phyloP scores from a whole-genome alignment of 176 grass and related monocot genomes.

The Panicum miliaceum region DNA sequence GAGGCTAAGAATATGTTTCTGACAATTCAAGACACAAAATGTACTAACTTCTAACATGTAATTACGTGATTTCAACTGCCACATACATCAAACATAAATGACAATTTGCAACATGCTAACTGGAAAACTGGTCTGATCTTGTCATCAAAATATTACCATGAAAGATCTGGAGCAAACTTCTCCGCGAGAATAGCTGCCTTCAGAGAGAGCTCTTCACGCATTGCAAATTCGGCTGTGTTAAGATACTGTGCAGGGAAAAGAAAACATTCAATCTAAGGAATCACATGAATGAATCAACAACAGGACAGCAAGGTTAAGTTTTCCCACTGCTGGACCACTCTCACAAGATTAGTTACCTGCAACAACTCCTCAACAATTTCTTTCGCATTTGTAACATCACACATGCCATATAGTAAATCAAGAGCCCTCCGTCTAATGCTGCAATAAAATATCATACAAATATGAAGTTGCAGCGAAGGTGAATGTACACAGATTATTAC shows the following conservation, averaged over 20 bases:
- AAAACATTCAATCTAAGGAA: slow-evolving; percentile 39
- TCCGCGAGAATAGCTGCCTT: slow-evolving; percentile 98
- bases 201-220: slow-evolving; percentile 96
- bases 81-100: neutral
- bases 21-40: neutral
- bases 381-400: slow-evolving; percentile 97
- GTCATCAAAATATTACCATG: slow-evolving; percentile 64
- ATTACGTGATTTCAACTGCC: neutral
- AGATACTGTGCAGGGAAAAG: slow-evolving; percentile 75
- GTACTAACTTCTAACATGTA: neutral
- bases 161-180: slow-evolving; percentile 99
- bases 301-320: neutral
- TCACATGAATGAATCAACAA: slow-evolving; percentile 4
- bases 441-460: slow-evolving; percentile 50
- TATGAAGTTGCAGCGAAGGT: slow-evolving; percentile 12
- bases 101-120: slow-evolving; percentile 9
- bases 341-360: slow-evolving; percentile 67
- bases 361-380: slow-evolving; percentile 99
- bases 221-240: slow-evolving; percentile 93
- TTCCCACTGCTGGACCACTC: neutral
- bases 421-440: slow-evolving; percentile 98
- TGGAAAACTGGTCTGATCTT: neutral
- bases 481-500: neutral
- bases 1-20: neutral
- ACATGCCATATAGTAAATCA: slow-evolving; percentile 98